Conservation (phyloP, 441 rosid genomes). For the Populus tomentosa region DNA sequence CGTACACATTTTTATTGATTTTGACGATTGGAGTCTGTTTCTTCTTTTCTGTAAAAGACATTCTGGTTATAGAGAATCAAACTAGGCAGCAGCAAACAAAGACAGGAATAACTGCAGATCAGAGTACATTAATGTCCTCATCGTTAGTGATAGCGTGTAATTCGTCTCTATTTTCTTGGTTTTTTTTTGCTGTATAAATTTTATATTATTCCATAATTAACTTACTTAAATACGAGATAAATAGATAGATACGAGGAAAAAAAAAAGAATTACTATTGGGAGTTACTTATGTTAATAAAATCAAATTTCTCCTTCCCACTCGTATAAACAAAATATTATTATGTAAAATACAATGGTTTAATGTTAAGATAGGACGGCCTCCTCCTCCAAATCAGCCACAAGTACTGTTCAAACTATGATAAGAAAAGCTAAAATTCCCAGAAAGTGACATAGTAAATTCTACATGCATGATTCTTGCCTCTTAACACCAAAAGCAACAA, state of each 20-base stretch:
- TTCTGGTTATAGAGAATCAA: neutral
- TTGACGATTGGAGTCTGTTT: neutral
- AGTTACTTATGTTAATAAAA: too few relatives aligned
- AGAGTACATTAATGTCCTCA: neutral
- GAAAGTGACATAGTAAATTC: neutral
- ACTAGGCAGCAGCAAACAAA: neutral
- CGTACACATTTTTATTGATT: conserved; percentile 32
- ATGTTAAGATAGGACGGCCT: too few relatives aligned
- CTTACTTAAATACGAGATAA: neutral
- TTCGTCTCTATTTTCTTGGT: neutral
- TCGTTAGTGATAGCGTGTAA: neutral
- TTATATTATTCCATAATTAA: neutral
- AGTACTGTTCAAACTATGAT: neutral
- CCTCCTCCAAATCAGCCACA: neutral
- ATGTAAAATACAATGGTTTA: too few relatives aligned
- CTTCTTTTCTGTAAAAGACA: neutral
- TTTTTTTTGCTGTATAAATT: neutral
- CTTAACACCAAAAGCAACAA: neutral
- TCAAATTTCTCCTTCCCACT: too few relatives aligned
- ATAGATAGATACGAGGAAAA: too few relatives aligned
- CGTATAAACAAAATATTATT: too few relatives aligned
- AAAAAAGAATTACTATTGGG: too few relatives aligned
- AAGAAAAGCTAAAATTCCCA: neutral
- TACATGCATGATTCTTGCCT: neutral
- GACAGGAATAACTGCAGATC: neutral